Conservation (phyloP, 2,329 filamentous ascomycete genomes). For the Fusarium neocosmosporiellum region DNA sequence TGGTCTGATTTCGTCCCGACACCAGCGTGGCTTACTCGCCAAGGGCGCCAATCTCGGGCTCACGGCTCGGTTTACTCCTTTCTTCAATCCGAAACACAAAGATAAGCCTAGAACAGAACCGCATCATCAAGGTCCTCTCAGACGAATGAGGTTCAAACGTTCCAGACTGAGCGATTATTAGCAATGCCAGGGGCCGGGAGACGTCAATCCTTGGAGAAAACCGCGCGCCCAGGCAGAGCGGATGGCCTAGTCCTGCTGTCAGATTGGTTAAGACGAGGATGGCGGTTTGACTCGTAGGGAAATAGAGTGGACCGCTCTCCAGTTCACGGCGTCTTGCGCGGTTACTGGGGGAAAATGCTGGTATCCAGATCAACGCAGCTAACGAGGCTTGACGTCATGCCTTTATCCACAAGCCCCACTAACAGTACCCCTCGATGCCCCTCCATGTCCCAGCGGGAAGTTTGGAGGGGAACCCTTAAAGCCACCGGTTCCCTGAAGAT, state of each 20-base stretch:
- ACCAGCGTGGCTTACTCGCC: background rate
- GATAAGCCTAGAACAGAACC: background rate
- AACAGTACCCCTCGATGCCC: conserved; percentile 43
- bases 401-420: conserved; percentile 37
- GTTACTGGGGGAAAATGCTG: conserved; percentile 23
- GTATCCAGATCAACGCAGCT: conserved; percentile 29
- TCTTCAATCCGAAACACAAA: background rate
- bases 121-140: background rate
- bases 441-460: conserved; percentile 33
- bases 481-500: conserved; percentile 22
- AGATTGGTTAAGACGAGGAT: conserved; percentile 25
- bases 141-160: conserved; percentile 14
- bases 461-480: conserved; percentile 13
- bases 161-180: conserved; percentile 27
- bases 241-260: conserved; percentile 19
- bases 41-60: background rate
- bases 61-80: background rate
- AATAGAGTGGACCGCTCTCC: conserved; percentile 28
- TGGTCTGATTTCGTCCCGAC: background rate
- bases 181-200: conserved; percentile 8
- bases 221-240: conserved; percentile 9
- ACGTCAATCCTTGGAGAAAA: conserved; percentile 8
- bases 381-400: conserved; percentile 43
- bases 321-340: conserved; percentile 26
- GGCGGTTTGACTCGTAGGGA: conserved; percentile 19